Evolutionary conservation across 192 early-diverging fungal genomes (phyloP).

Genomic region (Entomortierella lignicola): DNA sequence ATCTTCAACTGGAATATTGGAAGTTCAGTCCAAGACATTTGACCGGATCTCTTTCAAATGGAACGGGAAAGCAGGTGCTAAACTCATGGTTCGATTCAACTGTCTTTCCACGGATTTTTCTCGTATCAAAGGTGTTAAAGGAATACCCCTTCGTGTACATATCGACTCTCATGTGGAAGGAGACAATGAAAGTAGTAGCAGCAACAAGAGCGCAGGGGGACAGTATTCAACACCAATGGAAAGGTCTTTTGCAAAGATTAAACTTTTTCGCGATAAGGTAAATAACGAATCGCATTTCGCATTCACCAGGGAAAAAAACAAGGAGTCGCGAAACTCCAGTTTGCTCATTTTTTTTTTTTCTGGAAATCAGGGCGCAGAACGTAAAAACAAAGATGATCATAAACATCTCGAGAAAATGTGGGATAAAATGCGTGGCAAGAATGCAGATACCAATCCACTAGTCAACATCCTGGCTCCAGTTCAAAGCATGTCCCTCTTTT

Average conservation of each 20-base stretch:
- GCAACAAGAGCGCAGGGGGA: background rate
- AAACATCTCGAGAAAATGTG: conserved; percentile 77
- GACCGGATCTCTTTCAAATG: conserved; percentile 79
- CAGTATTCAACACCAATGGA: conserved; percentile 51
- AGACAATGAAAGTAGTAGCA: background rate
- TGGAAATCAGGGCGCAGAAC: conserved; percentile 70
- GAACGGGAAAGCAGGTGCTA: conserved; percentile 73
- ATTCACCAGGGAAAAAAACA: background rate
- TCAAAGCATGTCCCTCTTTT: conserved; percentile 38
- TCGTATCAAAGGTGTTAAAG: conserved; percentile 84
- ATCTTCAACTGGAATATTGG: conserved; percentile 63
- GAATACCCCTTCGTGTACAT: conserved; percentile 74
- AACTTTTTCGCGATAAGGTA: conserved; percentile 83
- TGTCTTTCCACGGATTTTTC: conserved; percentile 86
- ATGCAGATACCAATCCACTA: conserved; percentile 44
- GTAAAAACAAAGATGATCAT: conserved; percentile 84
- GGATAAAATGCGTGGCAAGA: conserved; percentile 68
- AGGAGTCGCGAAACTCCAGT: conserved; percentile 1
- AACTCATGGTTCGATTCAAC: conserved; percentile 76
- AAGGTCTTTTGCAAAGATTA: conserved; percentile 69
- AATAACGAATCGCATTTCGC: background rate
- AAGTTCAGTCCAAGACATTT: conserved; percentile 70
- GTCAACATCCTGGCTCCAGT: conserved; percentile 58
- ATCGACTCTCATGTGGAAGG: conserved; percentile 52
- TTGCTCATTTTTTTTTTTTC: background rate